phyloP scores from a whole-genome alignment of 2,329 filamentous ascomycete genomes.

The Blastomyces percursus region DNA sequence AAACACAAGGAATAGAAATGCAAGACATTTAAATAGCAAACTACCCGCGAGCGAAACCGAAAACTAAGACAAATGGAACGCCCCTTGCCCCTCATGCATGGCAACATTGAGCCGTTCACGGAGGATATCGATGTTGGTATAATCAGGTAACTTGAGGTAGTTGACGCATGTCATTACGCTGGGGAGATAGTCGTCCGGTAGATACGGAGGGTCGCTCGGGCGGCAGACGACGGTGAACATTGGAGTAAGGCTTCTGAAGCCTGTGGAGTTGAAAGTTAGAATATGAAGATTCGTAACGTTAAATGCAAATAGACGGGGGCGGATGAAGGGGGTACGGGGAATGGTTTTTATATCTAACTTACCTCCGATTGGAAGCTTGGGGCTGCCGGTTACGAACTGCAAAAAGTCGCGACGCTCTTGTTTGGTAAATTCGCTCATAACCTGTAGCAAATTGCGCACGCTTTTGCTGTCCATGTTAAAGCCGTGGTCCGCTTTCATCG shows the following conservation, averaged over 20 bases:
- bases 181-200: constrained; percentile 93
- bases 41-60: neutral
- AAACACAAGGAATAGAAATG: neutral
- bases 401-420: constrained; percentile 81
- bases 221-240: constrained; percentile 99
- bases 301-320: constrained; percentile 4
- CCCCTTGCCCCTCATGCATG: constrained; percentile 90
- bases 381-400: constrained; percentile 95
- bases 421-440: constrained; percentile 75
- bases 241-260: constrained; percentile 91
- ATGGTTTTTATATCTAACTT: constrained; percentile 25
- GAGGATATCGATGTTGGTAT: constrained; percentile 67
- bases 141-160: constrained; percentile 95
- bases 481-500: constrained; percentile 95
- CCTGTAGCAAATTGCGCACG: constrained; percentile 82
- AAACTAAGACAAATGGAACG: constrained; percentile 80
- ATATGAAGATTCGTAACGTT: neutral
- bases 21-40: neutral
- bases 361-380: constrained; percentile 97
- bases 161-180: constrained; percentile 99
- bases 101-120: constrained; percentile 69
- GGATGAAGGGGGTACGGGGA: neutral
- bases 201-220: constrained; percentile 87
- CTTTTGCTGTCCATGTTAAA: constrained; percentile 98
- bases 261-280: constrained; percentile 36